Percentiles rank a stretch among this genome's conserved stretches.
Evolutionary conservation across 768 basidiomycete species (phyloP).

Genomic region (Sporobolomyces roseus): DNA sequence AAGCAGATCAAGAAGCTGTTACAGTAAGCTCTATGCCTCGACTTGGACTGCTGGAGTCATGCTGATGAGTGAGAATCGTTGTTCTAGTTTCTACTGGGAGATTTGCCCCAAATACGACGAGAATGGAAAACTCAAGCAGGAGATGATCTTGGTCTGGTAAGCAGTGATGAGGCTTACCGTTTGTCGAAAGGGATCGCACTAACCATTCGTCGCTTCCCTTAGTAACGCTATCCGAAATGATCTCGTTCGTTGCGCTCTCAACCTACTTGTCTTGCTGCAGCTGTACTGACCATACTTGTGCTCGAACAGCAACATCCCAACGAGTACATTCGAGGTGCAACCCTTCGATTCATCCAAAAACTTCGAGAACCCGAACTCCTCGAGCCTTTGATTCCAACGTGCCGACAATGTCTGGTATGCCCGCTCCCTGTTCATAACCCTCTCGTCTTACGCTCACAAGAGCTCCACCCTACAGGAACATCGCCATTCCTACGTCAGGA

Average conservation of each 20-base stretch:
- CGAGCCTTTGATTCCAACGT: constrained; percentile 90
- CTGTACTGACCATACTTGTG: neutral
- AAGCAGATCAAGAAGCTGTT: constrained; percentile 96
- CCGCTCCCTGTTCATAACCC: neutral
- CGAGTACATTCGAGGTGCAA: constrained; percentile 98
- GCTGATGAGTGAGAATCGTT: constrained; percentile 41
- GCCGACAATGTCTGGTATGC: constrained; percentile 72
- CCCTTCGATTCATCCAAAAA: constrained; percentile 92
- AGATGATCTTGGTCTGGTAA: constrained; percentile 98
- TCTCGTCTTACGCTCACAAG: neutral
- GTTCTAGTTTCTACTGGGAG: constrained; percentile 86
- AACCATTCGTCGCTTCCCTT: neutral
- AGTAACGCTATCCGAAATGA: constrained; percentile 98
- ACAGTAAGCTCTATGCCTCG: constrained; percentile 39
- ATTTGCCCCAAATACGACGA: constrained; percentile 98
- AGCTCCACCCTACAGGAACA: constrained; percentile 59
- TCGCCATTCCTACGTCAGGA: constrained; percentile 94
- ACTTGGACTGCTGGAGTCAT: constrained; percentile 21
- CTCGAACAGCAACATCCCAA: constrained; percentile 87
- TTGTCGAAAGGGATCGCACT: neutral
- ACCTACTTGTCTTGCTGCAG: neutral
- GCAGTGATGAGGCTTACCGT: constrained; percentile 48
- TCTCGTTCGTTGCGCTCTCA: constrained; percentile 59
- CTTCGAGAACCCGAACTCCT: constrained; percentile 87
- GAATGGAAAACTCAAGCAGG: constrained; percentile 93